Evolutionary conservation across 148 eudicot species (phyloP), one percentile per base, ranked within the genome.

Genomic region (Polygonum maritimum): DNA sequence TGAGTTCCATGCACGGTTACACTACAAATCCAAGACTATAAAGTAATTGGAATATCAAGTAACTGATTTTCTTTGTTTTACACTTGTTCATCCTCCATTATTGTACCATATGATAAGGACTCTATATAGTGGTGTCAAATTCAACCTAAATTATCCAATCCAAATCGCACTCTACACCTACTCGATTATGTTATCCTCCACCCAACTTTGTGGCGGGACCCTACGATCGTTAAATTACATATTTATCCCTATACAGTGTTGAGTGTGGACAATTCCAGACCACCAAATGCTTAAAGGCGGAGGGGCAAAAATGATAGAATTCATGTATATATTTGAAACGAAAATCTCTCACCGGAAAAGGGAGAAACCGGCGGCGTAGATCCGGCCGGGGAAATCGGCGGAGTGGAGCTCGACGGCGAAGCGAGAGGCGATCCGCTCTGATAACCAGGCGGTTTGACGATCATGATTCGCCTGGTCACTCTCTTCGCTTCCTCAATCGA

Each of bases 341-440:
- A 13, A 63, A 67, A 4, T 3, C 38, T 16, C 86, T 75, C 1
- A 86, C 88, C 88, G 81, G 88, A 81, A 72, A 83, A 86, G 14
- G 88, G 88, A 9, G 88, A 86, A 0, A 48, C 67, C 16, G 88
- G 88, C n/a, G 88, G 82, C 22, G 84, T 81, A 33, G 81, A 72
- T 2, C 86, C 86, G 15, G 74, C 74, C 4, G 75, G 75, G 4
- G 82, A 79, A 0, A 80, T 76, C 36, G 87, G 87, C 9, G 84
- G 78, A 2, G 71, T 67, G 3, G 87, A 84, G 6, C 71, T 41
- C 1, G 71, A 67, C 2, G 71, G 71, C 36, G 71, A 67, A 36
- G 18, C 45, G 21, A 67, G 71, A 1, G 71, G 71, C 38, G 71
- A 67, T 54, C 85, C 83, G 14, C 81, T 47, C 1, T 81, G 74